A percentile compares a stretch with the other conserved stretches of the same genome.
Conservation (phyloP, 1,139 yeast species). For the Suhomyces taliae region DNA sequence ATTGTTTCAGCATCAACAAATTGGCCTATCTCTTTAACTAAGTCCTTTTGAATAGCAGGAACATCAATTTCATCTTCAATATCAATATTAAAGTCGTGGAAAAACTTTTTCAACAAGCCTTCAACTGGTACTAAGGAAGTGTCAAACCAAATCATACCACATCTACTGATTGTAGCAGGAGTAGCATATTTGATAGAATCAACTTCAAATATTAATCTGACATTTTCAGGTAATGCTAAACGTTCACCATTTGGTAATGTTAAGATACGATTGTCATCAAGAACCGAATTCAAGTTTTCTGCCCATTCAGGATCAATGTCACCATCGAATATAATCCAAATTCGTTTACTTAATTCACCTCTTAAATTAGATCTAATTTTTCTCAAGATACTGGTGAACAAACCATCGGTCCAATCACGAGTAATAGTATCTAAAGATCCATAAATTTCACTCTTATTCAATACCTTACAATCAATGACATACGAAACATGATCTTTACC, state of each 20-base stretch:
- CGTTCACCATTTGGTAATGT: constrained; percentile 93
- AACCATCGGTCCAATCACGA: constrained; percentile 91
- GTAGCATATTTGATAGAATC: constrained; percentile 68
- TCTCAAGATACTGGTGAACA: constrained; percentile 70
- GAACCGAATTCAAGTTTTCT: constrained; percentile 84
- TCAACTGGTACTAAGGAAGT: constrained; percentile 22
- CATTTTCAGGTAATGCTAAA: constrained; percentile 60
- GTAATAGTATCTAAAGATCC: constrained; percentile 77
- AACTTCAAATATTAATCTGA: constrained; percentile 75
- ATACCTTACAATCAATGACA: constrained; percentile 72
- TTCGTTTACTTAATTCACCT: constrained; percentile 55
- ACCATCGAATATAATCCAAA: constrained; percentile 90
- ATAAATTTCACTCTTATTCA: constrained; percentile 64
- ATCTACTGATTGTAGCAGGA: constrained; percentile 89
- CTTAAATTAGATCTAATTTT: constrained; percentile 55
- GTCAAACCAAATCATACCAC: constrained; percentile 85
- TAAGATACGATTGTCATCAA: constrained; percentile 81
- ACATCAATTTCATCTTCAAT: constrained; percentile 12
- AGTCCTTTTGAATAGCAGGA: constrained; percentile 9
- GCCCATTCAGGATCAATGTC: constrained; percentile 96
- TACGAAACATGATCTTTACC: constrained; percentile 39
- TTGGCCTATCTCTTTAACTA: constrained; percentile 9
- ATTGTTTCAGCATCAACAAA: constrained; percentile 9
- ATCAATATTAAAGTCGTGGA: constrained; percentile 21
- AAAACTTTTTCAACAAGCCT: constrained; percentile 20